Conservation (phyloP, 2,329 filamentous ascomycete genomes). For the Trichoderma arundinaceum region DNA sequence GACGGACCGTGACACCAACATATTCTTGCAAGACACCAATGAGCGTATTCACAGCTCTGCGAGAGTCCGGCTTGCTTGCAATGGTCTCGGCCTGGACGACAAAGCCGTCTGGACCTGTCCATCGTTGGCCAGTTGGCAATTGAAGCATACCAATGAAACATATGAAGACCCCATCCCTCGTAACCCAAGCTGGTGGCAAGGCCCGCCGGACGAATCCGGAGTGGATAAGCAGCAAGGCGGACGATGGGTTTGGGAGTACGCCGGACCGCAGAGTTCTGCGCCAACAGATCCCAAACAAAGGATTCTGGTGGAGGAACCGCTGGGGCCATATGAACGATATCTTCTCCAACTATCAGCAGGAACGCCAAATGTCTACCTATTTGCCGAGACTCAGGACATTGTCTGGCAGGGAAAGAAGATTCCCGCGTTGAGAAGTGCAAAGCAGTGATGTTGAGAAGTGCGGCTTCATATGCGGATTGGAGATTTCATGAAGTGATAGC, state of each 20-base stretch:
- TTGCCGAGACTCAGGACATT: constrained; percentile 41
- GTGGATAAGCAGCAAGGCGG: constrained; percentile 38
- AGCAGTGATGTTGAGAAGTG: background rate
- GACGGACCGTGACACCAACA: constrained; percentile 44
- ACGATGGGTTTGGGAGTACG: constrained; percentile 62
- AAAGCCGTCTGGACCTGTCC: constrained; percentile 53
- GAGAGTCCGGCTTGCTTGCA: constrained; percentile 57
- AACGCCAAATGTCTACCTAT: constrained; percentile 51
- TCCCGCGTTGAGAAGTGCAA: background rate
- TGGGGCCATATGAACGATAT: constrained; percentile 60
- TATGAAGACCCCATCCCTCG: constrained; percentile 46
- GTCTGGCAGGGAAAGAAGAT: constrained; percentile 28
- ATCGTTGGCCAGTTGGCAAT: constrained; percentile 53
- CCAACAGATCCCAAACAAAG: constrained; percentile 48
- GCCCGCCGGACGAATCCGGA: constrained; percentile 37
- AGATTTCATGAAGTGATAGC: background rate
- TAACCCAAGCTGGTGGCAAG: constrained; percentile 43
- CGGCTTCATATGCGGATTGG: background rate
- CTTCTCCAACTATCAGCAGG: constrained; percentile 54
- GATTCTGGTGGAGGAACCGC: constrained; percentile 58
- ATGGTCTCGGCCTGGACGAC: constrained; percentile 58
- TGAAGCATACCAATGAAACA: constrained; percentile 44
- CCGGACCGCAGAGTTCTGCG: constrained; percentile 50
- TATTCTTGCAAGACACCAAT: constrained; percentile 58
- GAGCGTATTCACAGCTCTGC: constrained; percentile 62